These are phyloP conservation scores for Globisporangium okanoganense DNA, from an alignment of 352 stramenopile genomes.

Conservation along the genomic window DNA sequence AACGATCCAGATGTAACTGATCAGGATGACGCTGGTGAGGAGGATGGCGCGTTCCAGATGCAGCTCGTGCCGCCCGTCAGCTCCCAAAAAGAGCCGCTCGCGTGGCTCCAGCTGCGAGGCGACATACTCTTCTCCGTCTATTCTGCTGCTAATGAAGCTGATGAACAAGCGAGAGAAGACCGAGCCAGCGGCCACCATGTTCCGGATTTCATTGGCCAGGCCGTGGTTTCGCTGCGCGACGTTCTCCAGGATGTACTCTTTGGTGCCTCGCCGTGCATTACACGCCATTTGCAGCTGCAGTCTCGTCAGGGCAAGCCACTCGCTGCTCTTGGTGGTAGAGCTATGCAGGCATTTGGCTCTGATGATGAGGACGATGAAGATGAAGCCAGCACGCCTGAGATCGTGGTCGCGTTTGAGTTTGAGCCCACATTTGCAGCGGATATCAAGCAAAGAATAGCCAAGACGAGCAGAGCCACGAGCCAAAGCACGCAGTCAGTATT, in stretches of 20 bases:
- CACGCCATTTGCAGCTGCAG: conserved; percentile 29
- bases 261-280: conserved; percentile 16
- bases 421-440: conserved; percentile 23
- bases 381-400: conserved; percentile 5
- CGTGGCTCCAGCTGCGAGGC: conserved; percentile 49
- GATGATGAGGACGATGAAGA: not conserved
- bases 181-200: not conserved
- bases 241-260: conserved; percentile 34
- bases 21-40: not conserved
- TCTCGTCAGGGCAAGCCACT: conserved; percentile 32
- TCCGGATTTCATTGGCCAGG: conserved; percentile 57
- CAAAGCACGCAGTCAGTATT: not conserved
- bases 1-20: conserved; percentile 16
- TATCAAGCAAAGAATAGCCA: not conserved
- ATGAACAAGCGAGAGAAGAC: not conserved
- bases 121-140: conserved; percentile 68
- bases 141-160: conserved; percentile 9
- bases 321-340: conserved; percentile 2
- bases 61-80: conserved; percentile 24
- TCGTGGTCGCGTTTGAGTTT: conserved; percentile 46
- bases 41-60: conserved; percentile 37
- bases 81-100: conserved; percentile 14
- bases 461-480: not conserved
- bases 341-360: not conserved
- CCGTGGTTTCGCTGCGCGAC: conserved; percentile 31